These are phyloP conservation scores for Pseudisothecium myosuroides DNA, from an alignment of 225 moss, liverwort and hornwort species.

Conservation along the genomic window DNA sequence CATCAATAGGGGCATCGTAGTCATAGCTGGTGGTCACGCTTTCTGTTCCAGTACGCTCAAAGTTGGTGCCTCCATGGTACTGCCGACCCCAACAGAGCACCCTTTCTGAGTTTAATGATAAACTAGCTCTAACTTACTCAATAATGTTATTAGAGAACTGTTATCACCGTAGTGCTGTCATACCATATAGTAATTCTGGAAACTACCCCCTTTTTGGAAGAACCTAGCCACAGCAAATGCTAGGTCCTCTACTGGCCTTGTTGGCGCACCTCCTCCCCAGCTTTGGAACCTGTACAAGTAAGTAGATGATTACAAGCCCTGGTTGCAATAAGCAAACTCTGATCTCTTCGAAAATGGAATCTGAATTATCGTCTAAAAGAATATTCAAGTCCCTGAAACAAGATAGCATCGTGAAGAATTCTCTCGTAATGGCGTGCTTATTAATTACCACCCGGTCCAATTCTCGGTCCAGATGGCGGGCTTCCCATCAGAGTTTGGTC, in stretches of 20 bases:
- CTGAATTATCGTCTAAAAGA: neutral
- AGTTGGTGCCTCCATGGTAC: slow-evolving; percentile 96
- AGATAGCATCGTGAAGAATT: neutral
- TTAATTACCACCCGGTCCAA: slow-evolving; percentile 66
- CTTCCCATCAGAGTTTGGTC: slow-evolving; percentile 48
- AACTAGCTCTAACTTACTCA: neutral
- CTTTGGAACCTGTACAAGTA: slow-evolving; percentile 51
- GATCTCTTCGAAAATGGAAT: neutral
- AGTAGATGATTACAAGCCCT: neutral
- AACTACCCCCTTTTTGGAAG: slow-evolving; percentile 79
- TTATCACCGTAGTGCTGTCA: neutral
- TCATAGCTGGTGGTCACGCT: slow-evolving; percentile 79
- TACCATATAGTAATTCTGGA: slow-evolving; percentile 95
- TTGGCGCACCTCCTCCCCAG: slow-evolving; percentile 56
- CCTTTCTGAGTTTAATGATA: neutral
- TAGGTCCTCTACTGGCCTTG: slow-evolving; percentile 65
- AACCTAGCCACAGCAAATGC: slow-evolving; percentile 80
- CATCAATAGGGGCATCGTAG: slow-evolving; percentile 82
- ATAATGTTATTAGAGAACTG: neutral
- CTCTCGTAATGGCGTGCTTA: neutral
- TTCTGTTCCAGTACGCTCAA: slow-evolving; percentile 74
- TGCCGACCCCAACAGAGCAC: slow-evolving; percentile 13
- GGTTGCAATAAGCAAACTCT: neutral
- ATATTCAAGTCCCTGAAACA: neutral
- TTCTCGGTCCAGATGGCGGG: slow-evolving; percentile 90